Conservation (phyloP, 106 monocot genomes). For the Dendrobium catenatum region DNA sequence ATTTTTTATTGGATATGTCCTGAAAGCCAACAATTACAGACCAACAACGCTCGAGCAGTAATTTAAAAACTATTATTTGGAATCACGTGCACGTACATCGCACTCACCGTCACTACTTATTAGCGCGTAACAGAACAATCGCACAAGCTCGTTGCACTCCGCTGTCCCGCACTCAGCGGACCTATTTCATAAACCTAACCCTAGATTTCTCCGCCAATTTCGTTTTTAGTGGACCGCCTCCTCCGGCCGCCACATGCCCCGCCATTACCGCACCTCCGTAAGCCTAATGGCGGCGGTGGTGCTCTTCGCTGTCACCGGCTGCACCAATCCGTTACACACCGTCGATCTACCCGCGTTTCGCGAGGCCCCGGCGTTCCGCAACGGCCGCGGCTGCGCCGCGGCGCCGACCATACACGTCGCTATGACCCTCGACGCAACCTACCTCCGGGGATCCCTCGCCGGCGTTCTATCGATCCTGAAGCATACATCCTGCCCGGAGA, state of each 20-base stretch:
- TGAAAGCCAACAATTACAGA: no score
- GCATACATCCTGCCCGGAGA: constrained; percentile 60
- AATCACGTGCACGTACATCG: no score
- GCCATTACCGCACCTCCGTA: neutral
- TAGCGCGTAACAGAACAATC: no score
- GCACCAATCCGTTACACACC: neutral
- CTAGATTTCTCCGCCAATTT: neutral
- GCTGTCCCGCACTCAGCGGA: neutral
- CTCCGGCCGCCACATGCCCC: neutral
- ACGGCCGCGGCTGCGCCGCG: constrained; percentile 31
- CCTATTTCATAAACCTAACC: neutral
- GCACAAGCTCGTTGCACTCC: neutral
- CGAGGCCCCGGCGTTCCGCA: constrained; percentile 69
- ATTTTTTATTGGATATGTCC: no score
- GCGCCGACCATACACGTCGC: constrained; percentile 54
- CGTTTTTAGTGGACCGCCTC: no score
- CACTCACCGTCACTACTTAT: no score
- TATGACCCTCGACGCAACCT: constrained; percentile 89
- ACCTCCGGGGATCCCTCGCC: constrained; percentile 81
- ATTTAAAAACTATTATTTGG: no score
- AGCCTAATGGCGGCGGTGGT: neutral
- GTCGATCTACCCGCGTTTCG: constrained; percentile 29
- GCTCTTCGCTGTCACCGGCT: neutral
- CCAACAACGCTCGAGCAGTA: no score
- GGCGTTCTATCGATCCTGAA: constrained; percentile 51